Conservation (phyloP, 1,284 basidiomycete species). For the Ganoderma lucidum region DNA sequence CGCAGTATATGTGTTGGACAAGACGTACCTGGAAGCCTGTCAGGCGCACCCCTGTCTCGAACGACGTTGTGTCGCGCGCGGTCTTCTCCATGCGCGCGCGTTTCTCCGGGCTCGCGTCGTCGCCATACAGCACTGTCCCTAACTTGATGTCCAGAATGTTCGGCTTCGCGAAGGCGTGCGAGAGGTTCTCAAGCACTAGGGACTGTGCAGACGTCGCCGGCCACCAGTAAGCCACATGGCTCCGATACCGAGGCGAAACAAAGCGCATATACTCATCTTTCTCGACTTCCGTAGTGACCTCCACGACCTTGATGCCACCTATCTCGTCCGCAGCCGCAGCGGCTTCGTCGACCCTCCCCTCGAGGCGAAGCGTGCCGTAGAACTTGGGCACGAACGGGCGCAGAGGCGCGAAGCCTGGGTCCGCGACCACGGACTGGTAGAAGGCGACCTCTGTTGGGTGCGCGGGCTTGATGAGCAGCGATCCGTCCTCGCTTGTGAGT, state of each 20-base stretch:
- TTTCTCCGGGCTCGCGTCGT: constrained; percentile 79
- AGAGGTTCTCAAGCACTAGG: constrained; percentile 88
- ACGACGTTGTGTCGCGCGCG: constrained; percentile 77
- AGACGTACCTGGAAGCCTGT: constrained; percentile 88
- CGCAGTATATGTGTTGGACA: not conserved
- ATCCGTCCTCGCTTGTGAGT: constrained; percentile 76
- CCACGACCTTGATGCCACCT: constrained; percentile 38
- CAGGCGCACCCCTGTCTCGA: constrained; percentile 80
- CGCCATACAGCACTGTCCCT: constrained; percentile 85
- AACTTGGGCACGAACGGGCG: constrained; percentile 75
- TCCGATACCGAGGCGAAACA: not conserved
- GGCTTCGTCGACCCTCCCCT: constrained; percentile 60
- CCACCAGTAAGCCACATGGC: constrained; percentile 7
- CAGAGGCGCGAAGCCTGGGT: constrained; percentile 53
- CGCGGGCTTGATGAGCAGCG: constrained; percentile 87
- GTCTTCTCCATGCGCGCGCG: constrained; percentile 78
- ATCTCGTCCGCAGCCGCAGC: constrained; percentile 30
- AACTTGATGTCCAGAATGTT: constrained; percentile 94
- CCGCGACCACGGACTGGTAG: constrained; percentile 70
- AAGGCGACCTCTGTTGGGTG: constrained; percentile 80
- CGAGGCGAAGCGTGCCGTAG: constrained; percentile 76
- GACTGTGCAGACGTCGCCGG: constrained; percentile 54
- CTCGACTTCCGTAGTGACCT: constrained; percentile 38
- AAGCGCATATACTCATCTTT: constrained; percentile 57
- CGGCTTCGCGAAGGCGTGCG: constrained; percentile 77